Base-by-base conservation (phyloP, 2,329 filamentous ascomycete genomes). In the Chrysoporthe deuterocubensis region DNA sequence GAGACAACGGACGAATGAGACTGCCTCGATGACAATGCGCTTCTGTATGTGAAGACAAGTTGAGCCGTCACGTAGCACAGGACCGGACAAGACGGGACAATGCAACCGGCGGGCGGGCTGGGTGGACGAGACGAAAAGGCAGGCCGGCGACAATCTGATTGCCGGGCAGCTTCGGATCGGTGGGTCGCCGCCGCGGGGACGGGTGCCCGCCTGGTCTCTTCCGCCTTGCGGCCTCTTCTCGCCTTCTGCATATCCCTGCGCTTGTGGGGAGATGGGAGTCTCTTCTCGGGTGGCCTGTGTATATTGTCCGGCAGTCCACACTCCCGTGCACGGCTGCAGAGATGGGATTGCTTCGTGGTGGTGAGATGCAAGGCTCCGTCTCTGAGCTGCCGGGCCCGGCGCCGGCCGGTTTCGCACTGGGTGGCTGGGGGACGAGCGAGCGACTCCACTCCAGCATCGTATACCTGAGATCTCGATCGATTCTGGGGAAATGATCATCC, bases 1-100 rank as follows among this genome's bases (percentile, higher is more conserved):
- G 89, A 78, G 78, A 78, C 40, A 77, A 79, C 64, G 88, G 89
- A 72, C 83, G 21, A 54, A 26, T 26, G 26, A 7, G 50, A 54
- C 50, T 26, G 13, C 26, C 50, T 14, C 50, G 26, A 54, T 6
- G 4, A 32, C 26, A 54, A 89, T 67, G 85, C 89, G 75, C 80
- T 89, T 46, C 82, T 89, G 18, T 86, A n/a, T n/a, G 21, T 18
- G 43, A 62, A 1, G 16, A 40, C 26, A 40, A 52, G 18, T 18
- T 64, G 62, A 64, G 37, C 62, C 37, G 62, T 64, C 62, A 56
- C n/a, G 62, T 64, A 44, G 40, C 16, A 64, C 62, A 37, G 34
- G 18, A 32, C 21, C 18, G 34, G 37, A 40, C 37, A 40, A 40
- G 37, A 40, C 37, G 26, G 52, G 14, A 26, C 14, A 37, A n/a